Evolutionary conservation across 495 filamentous ascomycete genomes (phyloP), one percentile per base, ranked within the genome.

Genomic region (Hypoxylon subgilvum): DNA sequence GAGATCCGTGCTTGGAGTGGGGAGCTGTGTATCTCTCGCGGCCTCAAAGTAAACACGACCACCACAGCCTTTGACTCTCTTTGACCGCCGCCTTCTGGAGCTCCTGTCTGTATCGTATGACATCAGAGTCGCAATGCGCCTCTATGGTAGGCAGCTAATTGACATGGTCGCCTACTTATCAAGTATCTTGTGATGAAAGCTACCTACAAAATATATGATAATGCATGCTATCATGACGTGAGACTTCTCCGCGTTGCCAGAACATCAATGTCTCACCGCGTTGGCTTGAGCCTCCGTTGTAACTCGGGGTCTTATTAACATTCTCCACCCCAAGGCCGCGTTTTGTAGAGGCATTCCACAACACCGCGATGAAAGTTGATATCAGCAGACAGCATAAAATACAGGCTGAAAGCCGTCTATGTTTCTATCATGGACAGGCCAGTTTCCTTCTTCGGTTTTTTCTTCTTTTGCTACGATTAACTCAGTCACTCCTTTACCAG

Each of bases 231-330:
- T 40, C 22, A 35, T 2, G 21, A 47, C 47, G 46, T 21, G 30
- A 39, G 47, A 38, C 47, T 50, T 47, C 39, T 47, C 41, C 46
- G 47, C 41, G 46, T 57, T 52, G 56, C 39, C 12, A 13, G 38
- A 42, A 35, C 19, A 32, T 13, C 45, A 12, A 63, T 70, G 67
- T 70, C 67, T 70, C 61, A 68, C 39, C 52, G 9, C 54, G 47
- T 44, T 27, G 35, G 28, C 51, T 51, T 40, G 21, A 52, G 49
- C 46, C 45, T 54, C 62, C 43, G 9, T 12, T 58, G 61, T 40
- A 65, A 49, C 39, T 53, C 18, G n/a, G 57, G 45, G 40, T 48
- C 55, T 63, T 49, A 56, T 68, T 45, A 63, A 34, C 65, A 70
- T 70, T 70, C 67, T 63, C 61, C 3, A 21, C n/a, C 34, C 19